A percentile compares a stretch with the other conserved stretches of the same genome.
Evolutionary conservation across 176 grass and related monocot genomes (phyloP).

Genomic region (Oryza rufipogon): DNA sequence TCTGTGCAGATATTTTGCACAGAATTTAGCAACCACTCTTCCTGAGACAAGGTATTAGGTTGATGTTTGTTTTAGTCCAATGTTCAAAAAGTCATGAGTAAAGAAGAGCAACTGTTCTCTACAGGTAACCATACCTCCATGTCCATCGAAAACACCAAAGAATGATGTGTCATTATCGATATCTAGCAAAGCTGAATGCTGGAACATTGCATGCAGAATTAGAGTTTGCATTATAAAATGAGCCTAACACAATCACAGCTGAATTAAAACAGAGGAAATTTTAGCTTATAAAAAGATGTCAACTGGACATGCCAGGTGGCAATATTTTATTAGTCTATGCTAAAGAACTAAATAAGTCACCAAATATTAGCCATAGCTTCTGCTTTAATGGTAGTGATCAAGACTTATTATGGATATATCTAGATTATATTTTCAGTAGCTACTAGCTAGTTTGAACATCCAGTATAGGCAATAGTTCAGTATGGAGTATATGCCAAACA

Average conservation of each 20-base stretch:
- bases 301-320: background rate
- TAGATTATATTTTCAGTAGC: too few species aligned
- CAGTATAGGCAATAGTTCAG: too few species aligned
- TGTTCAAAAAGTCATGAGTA: conserved; percentile 9
- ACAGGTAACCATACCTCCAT: conserved; percentile 69
- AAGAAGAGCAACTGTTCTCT: conserved; percentile 1
- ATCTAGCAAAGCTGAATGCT: conserved; percentile 88
- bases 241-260: background rate
- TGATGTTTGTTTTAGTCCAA: conserved; percentile 5
- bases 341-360: background rate
- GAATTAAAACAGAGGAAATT: background rate
- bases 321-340: conserved; percentile 7
- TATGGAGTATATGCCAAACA: too few species aligned
- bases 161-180: conserved; percentile 72
- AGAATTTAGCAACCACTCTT: conserved; percentile 94
- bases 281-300: background rate
- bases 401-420: too few species aligned
- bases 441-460: too few species aligned
- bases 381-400: too few species aligned
- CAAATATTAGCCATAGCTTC: background rate
- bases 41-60: conserved; percentile 57
- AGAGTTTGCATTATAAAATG: conserved; percentile 1
- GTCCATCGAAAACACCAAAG: conserved; percentile 97
- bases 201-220: conserved; percentile 41
- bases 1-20: conserved; percentile 83